Evolutionary conservation across 371 early-diverging fungal genomes (phyloP), one percentile per base, ranked within the genome.

Genomic region (Synchytrium microbalum): DNA sequence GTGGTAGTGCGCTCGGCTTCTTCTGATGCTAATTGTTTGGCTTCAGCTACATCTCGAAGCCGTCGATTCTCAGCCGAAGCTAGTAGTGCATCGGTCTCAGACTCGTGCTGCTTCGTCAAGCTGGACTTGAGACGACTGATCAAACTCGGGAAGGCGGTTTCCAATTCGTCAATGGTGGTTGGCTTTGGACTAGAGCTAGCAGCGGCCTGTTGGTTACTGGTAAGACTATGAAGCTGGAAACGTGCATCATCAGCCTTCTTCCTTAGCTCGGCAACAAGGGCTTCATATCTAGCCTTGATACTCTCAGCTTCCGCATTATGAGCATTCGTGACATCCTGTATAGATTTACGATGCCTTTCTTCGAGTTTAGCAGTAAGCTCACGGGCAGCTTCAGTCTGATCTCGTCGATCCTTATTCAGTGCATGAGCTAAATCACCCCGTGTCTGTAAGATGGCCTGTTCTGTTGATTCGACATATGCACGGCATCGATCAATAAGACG

Each of bases 1-100:
- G n/a, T 19, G 2, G 67, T 56, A 0, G 64, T 58, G n/a, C 25
- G 29, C 3, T 19, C 25, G 1, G 67, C 57, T 1, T 64, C 58
- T 23, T 52, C 60, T 28, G 46, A 5, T 10, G 46, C 46, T 19
- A 38, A 19, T 19, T 19, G 46, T 38, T 38, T 38, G 10, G 46
- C 19, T 38, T 38, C 46, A 38, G 46, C 46, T 10, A 38, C 46
- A 38, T 38, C 46, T 10, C 46, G 46, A 10, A 38, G 5, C 19
- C 46, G 46, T 10, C 46, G 46, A 19, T 38, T 38, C 46, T 38
- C 46, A 19, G 46, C 46, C 5, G 46, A 38, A 19, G 46, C 46
- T 19, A 38, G 19, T 38, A 38, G 46, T 10, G 46, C 46, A 5
- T 38, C 19, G 5, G 5, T 38, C 19, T 38, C 46, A 38, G 19